A percentile compares a stretch with the other conserved stretches of the same genome.
Evolutionary conservation across 164 flowering plant genomes (phyloP).

Genomic region (Berberis vulgaris): DNA sequence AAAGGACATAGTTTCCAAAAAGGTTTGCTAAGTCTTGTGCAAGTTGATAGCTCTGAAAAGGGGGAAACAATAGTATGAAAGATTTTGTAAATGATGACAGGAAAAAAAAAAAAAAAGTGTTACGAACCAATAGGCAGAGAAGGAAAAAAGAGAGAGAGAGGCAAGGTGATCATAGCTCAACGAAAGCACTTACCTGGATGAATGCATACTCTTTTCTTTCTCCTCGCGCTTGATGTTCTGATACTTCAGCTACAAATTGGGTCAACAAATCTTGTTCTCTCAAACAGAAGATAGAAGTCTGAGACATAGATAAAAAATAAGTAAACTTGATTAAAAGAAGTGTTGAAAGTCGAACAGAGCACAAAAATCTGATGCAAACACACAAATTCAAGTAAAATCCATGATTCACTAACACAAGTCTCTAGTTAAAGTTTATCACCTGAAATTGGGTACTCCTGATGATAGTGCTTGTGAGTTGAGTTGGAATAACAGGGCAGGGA

Average conservation of each 20-base stretch:
- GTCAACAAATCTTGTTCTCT: constrained; percentile 67
- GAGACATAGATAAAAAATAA: too few relatives aligned
- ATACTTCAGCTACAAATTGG: constrained; percentile 52
- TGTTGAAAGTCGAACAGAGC: too few relatives aligned
- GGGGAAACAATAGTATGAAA: neutral
- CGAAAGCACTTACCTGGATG: constrained; percentile 35
- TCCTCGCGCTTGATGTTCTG: constrained; percentile 44
- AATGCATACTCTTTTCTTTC: constrained; percentile 65
- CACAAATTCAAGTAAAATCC: neutral
- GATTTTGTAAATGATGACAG: neutral
- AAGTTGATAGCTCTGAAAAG: constrained; percentile 62
- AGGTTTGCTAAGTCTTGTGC: constrained; percentile 76
- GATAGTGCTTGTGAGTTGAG: constrained; percentile 49
- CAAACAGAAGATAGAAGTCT: constrained; percentile 55
- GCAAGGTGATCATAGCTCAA: neutral
- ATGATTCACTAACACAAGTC: neutral
- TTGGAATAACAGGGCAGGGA: constrained; percentile 60
- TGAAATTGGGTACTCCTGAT: constrained; percentile 70
- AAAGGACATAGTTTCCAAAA: constrained; percentile 35
- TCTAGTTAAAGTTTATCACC: constrained; percentile 30
- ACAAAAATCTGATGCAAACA: too few relatives aligned
- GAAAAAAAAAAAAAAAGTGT: neutral
- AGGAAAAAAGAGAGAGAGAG: neutral
- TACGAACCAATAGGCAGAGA: neutral
- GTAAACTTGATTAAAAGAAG: too few relatives aligned